phyloP scores from a whole-genome alignment of 2,329 filamentous ascomycete genomes.

The Trichophyton schoenleinii region DNA sequence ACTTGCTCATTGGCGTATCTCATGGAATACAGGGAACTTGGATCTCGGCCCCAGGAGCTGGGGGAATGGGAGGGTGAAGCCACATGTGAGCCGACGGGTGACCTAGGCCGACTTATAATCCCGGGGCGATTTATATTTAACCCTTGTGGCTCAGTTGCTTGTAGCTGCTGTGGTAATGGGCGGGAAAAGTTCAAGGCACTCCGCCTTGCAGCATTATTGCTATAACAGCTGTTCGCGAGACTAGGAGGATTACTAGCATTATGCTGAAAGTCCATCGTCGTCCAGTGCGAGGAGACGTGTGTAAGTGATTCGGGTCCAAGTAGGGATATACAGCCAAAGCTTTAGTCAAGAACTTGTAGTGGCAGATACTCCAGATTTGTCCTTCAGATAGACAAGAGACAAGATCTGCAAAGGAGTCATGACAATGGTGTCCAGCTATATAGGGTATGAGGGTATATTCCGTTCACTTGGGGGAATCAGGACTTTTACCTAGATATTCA shows the following conservation, averaged over 20 bases:
- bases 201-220: not conserved
- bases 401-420: not conserved
- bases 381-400: not conserved
- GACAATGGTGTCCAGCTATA: not conserved
- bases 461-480: not conserved
- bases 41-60: not conserved
- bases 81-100: not conserved
- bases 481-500: not conserved
- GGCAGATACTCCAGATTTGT: not conserved
- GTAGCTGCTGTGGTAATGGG: not conserved
- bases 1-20: not conserved
- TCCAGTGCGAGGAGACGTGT: not conserved
- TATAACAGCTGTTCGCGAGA: not conserved
- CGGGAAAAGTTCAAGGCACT: not conserved
- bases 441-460: not conserved
- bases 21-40: not conserved
- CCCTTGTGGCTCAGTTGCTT: not conserved
- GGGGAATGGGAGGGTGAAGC: not conserved
- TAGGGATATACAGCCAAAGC: not conserved
- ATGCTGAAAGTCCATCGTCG: not conserved
- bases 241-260: not conserved
- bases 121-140: not conserved
- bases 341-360: not conserved
- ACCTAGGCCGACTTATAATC: not conserved
- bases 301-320: not conserved